Base-by-base conservation (phyloP, 225 moss, liverwort and hornwort species). In the Bryum argenteum region DNA sequence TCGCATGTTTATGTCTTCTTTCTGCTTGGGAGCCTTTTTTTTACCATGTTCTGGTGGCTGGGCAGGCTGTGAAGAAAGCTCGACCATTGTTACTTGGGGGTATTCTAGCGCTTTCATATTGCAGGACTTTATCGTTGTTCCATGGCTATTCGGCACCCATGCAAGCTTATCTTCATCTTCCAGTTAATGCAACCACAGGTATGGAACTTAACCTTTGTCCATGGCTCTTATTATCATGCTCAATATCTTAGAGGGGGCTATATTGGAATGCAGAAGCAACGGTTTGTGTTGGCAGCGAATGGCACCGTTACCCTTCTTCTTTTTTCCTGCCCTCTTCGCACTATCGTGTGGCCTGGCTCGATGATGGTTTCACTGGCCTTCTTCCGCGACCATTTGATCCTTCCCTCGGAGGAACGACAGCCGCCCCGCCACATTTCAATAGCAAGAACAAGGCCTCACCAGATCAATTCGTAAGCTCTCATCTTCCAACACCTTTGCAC, bases 121-220 rank as follows among this genome's bases (percentile, higher is more conserved):
- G 98, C 78, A 82, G 94, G 75, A 94, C 89, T 4, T 75, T 85
- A 58, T 92, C 98, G 8, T 64, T 98, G 63, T 91, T 91, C 43
- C 82, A 82, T 77, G 98, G 98, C 28, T 98, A 98, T 77, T 94
- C 92, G 67, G 98, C 98, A 63, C 92, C 98, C 38, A 82, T 98
- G 92, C 81, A 91, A 69, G 75, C 87, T 42, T 94, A 98, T 70
- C 77, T 71, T 47, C 85, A 94, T 69, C 91, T 98, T 53, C 60
- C 80, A 53, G n/a, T 81, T 55, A 80, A 83, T 79, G 78, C 38
- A 21, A 78, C 73, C 37, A 57, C 70, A 78, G 81, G 77, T 83
- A 70, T 54, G 63, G 54, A 65, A 42, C 7, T 28, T 54, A 28
- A 42, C 13, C 52, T 9, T 83, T 48, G 1, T 44, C 67, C 12